phyloP scores from a whole-genome alignment of 768 basidiomycete species.

The Pleurotus cornucopiae region DNA sequence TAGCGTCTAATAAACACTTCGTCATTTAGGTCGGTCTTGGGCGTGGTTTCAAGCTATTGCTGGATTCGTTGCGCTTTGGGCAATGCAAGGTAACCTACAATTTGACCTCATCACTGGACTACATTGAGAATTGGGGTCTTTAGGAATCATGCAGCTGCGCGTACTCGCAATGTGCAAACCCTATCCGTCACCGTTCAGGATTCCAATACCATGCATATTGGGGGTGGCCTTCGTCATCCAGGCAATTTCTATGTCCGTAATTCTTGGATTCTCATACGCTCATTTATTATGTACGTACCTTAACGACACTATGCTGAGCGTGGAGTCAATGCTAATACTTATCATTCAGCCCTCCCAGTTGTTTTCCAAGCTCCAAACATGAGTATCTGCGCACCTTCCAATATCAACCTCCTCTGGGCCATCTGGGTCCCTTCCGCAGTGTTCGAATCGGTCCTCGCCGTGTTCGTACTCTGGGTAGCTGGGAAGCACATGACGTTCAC shows the following conservation, averaged over 20 bases:
- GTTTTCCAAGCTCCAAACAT: slow-evolving; percentile 4
- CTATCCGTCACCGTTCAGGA: neutral
- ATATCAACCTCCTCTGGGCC: neutral
- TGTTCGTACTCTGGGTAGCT: neutral
- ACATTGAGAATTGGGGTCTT: too few relatives aligned
- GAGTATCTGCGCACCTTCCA: slow-evolving; percentile 3
- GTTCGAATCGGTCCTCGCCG: neutral
- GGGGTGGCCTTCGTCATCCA: neutral
- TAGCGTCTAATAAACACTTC: neutral
- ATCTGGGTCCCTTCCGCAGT: neutral
- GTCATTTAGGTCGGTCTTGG: neutral
- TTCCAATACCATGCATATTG: neutral
- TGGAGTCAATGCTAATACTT: neutral
- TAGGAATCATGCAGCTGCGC: slow-evolving; percentile 2
- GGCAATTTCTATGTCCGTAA: neutral
- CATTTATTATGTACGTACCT: neutral
- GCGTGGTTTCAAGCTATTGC: neutral
- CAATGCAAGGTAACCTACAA: slow-evolving; percentile 3
- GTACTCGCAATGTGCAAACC: slow-evolving; percentile 5
- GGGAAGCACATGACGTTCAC: slow-evolving; percentile 1
- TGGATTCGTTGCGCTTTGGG: neutral
- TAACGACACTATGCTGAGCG: too few relatives aligned
- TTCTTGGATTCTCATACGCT: neutral
- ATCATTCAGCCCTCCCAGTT: neutral
- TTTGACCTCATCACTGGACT: too few relatives aligned